These are phyloP conservation scores for Golubevia pallescens DNA, from an alignment of 1,284 basidiomycete genomes.

Conservation along the genomic window DNA sequence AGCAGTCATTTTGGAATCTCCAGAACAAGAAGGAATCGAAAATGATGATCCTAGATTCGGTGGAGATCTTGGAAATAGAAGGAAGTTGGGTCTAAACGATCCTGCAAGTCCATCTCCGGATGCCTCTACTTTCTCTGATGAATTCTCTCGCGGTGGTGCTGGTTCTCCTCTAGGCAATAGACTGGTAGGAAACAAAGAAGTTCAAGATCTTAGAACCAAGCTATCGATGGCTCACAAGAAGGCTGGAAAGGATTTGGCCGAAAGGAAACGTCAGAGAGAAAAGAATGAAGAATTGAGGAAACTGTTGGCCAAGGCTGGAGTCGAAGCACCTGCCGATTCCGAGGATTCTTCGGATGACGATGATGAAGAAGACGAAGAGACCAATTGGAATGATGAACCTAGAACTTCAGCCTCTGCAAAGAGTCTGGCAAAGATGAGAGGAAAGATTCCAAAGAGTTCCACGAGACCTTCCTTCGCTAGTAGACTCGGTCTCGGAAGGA, in stretches of 20 bases:
- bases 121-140: conserved; percentile 2
- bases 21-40: conserved; percentile 3
- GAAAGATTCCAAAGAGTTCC: conserved; percentile 12
- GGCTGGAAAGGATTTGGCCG: conserved; percentile 46
- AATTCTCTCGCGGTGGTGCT: not conserved
- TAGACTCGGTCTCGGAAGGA: conserved; percentile 4
- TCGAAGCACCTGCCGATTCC: conserved; percentile 31
- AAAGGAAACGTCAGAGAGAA: conserved; percentile 49
- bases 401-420: not conserved
- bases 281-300: conserved; percentile 43
- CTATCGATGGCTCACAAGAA: conserved; percentile 49
- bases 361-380: conserved; percentile 34
- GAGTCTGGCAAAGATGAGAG: conserved; percentile 4
- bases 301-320: conserved; percentile 36
- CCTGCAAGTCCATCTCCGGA: not conserved
- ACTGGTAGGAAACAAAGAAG: conserved; percentile 34
- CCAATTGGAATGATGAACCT: conserved; percentile 19
- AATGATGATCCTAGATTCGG: not conserved
- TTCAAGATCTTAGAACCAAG: conserved; percentile 47
- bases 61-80: not conserved
- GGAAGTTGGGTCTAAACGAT: not conserved
- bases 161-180: conserved; percentile 28
- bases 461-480: conserved; percentile 17
- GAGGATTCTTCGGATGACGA: conserved; percentile 35
- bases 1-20: not conserved